Conservation (phyloP, 164 flowering plant species). For the Nymphaea thermarum region DNA sequence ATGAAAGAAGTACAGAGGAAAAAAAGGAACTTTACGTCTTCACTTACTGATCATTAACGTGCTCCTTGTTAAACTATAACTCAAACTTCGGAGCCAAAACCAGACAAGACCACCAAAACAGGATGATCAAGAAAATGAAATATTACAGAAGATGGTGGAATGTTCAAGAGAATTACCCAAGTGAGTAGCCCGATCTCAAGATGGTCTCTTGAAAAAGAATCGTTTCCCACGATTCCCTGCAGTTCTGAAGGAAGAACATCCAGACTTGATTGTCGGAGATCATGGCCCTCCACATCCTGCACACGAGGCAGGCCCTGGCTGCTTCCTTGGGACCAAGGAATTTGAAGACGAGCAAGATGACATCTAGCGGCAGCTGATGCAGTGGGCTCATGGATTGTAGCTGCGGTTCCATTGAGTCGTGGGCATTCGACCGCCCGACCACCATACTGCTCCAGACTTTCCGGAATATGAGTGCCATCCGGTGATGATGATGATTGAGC, state of each 20-base stretch:
- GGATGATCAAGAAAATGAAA: background rate
- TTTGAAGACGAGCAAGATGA: constrained; percentile 42
- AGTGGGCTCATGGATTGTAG: constrained; percentile 31
- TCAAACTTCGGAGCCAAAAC: constrained; percentile 1
- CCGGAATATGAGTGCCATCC: constrained; percentile 26
- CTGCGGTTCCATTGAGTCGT: background rate
- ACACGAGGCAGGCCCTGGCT: constrained; percentile 32
- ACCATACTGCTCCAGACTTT: constrained; percentile 22
- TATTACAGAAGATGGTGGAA: background rate
- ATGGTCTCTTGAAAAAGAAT: constrained; percentile 57
- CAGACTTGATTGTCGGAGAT: constrained; percentile 64
- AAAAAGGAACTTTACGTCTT: too few relatives aligned
- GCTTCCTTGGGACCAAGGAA: constrained; percentile 54
- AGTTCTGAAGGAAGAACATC: constrained; percentile 57
- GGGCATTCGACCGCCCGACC: background rate
- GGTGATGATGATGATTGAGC: too few relatives aligned
- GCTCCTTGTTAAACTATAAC: background rate
- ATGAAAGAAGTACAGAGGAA: too few relatives aligned
- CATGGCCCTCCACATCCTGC: constrained; percentile 43
- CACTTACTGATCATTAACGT: too few relatives aligned
- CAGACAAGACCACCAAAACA: background rate
- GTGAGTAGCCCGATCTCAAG: constrained; percentile 50
- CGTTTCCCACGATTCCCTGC: constrained; percentile 43
- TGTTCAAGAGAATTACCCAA: constrained; percentile 24
- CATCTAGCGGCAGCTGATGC: constrained; percentile 48